A percentile compares a stretch with the other conserved stretches of the same genome.
Conservation (phyloP, 2,329 filamentous ascomycete species). For the Pseudogymnoascus sp. region DNA sequence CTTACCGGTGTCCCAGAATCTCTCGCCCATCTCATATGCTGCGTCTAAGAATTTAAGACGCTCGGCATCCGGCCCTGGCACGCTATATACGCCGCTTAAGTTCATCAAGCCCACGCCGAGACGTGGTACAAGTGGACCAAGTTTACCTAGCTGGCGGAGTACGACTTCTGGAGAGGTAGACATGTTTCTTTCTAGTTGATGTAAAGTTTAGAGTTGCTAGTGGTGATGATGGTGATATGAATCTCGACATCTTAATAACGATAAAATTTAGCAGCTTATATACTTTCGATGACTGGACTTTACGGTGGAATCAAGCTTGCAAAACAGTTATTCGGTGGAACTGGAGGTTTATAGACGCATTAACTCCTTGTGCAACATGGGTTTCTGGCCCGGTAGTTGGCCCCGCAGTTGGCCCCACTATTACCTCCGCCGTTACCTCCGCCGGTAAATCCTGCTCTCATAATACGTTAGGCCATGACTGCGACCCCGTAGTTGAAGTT, state of each 20-base stretch:
- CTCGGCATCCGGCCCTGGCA: neutral
- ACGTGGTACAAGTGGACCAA: neutral
- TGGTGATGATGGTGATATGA: neutral
- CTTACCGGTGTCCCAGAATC: neutral
- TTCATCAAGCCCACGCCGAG: neutral
- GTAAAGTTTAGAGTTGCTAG: neutral
- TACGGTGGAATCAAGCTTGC: neutral
- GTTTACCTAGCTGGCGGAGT: neutral
- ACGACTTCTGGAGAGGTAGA: neutral
- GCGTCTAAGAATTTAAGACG: neutral
- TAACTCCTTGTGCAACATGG: neutral
- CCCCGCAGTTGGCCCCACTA: neutral
- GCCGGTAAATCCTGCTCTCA: neutral
- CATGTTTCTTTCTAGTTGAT: neutral
- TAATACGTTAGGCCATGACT: no score
- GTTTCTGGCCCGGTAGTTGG: neutral
- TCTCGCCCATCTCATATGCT: conserved; percentile 30
- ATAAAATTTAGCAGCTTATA: neutral
- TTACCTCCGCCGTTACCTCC: neutral
- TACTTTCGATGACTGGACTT: neutral
- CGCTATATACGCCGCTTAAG: neutral
- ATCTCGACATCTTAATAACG: neutral
- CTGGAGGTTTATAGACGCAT: neutral
- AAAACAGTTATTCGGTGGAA: neutral
- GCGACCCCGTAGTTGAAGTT: neutral